Conservation (phyloP, 805 yeast genomes). For the Candida ipomoeae region DNA sequence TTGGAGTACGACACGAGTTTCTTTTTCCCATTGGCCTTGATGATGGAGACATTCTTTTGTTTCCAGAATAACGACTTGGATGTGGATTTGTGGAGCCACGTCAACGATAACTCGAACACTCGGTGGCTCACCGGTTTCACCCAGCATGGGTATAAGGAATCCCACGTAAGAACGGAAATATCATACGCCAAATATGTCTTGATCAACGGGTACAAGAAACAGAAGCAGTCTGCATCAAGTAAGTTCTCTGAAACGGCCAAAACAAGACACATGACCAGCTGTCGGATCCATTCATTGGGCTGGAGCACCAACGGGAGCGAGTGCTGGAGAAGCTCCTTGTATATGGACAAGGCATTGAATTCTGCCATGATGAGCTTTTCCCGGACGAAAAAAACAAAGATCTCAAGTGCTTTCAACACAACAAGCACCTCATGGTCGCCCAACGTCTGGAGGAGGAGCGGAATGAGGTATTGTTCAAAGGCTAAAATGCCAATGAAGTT, state of each 20-base stretch:
- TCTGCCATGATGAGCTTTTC: conserved; percentile 28
- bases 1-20: conserved; percentile 28
- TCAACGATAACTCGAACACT: conserved; percentile 57
- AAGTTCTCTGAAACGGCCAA: conserved; percentile 59
- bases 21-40: conserved; percentile 15
- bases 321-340: conserved; percentile 30
- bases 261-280: conserved; percentile 58
- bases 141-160: conserved; percentile 60
- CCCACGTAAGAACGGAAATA: conserved; percentile 62
- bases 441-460: conserved; percentile 76
- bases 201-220: conserved; percentile 77
- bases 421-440: conserved; percentile 83
- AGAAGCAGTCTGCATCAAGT: conserved; percentile 73
- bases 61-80: conserved; percentile 79
- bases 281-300: conserved; percentile 84
- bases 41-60: conserved; percentile 25
- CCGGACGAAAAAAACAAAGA: conserved; percentile 32
- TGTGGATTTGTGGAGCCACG: conserved; percentile 67
- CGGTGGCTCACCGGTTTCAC: conserved; percentile 64
- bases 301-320: conserved; percentile 62
- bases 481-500: conserved; percentile 77
- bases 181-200: conserved; percentile 76
- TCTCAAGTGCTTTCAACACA: conserved; percentile 59
- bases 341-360: conserved; percentile 37
- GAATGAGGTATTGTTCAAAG: conserved; percentile 83